Evolutionary conservation across 1,284 basidiomycete genomes (phyloP), one percentile per base, ranked within the genome.

Genomic region (Sphagnurus paluster): DNA sequence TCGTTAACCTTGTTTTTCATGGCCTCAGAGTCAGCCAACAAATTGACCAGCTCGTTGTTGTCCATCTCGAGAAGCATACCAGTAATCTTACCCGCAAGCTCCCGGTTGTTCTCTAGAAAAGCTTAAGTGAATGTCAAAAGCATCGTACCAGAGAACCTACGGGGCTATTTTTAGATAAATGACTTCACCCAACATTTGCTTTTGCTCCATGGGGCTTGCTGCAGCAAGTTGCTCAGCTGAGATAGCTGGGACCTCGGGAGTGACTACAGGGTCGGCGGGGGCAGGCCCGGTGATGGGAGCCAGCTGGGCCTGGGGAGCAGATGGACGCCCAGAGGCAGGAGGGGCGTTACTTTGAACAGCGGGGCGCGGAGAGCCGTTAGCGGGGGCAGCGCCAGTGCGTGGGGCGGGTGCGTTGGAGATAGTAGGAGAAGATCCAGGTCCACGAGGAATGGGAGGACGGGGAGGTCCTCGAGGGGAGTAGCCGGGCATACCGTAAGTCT

Each of bases 51-150:
- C 71, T 97, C 94, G 44, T 77, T 66, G 72, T 95, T 95, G 70
- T 97, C 93, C 92, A 98, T 97, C 81, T 98, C 94, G 56, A 96
- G 82, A 59, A 97, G 76, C 93, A 97, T 96, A 50, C 91, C 94
- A 46, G 94, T 98, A 67, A 98, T 97, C 80, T 98, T 97, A 55
- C 94, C 94, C 51, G 95, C 93, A 61, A 96, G 77, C 32, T 95
- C 93, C n/a, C 47, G 93, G 90, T 53, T 90, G 80, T 36, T 78
- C 56, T 16, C 84, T 89, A 58, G 53, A 16, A 10, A n/a, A n/a
- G n/a, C n/a, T n/a, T n/a, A n/a, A n/a, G n/a, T n/a, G n/a, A n/a
- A n/a, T n/a, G n/a, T n/a, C n/a, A n/a, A n/a, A n/a, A n/a, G n/a
- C n/a, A n/a, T n/a, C n/a, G n/a, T 45, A 19, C 49, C 30, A 16